Evolutionary conservation across 176 grass and related monocot species (phyloP).

Genomic region (Thinopyrum elongatum): DNA sequence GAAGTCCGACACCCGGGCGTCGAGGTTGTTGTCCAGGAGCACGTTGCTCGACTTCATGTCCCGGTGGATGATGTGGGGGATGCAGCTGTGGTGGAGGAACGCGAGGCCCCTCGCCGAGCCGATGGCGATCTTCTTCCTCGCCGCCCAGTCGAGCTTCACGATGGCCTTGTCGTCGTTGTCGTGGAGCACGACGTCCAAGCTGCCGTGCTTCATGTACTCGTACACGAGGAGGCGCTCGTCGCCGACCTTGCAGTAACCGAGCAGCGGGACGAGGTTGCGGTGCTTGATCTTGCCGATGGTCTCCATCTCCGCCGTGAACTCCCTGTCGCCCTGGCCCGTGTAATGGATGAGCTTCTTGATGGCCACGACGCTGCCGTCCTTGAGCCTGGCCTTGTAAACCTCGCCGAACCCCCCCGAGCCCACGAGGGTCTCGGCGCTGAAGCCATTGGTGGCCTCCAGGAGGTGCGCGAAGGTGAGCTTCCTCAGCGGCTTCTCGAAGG

Average conservation of each 20-base stretch:
- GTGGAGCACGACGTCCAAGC: constrained; percentile 78
- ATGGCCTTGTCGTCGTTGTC: constrained; percentile 42
- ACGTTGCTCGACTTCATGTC: constrained; percentile 99
- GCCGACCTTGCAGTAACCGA: constrained; percentile 94
- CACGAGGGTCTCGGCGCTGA: constrained; percentile 74
- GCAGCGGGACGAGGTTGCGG: constrained; percentile 83
- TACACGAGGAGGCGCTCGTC: constrained; percentile 93
- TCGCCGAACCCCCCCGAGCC: constrained; percentile 93
- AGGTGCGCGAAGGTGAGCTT: constrained; percentile 95
- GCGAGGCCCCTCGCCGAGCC: constrained; percentile 86
- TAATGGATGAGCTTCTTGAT: constrained; percentile 98
- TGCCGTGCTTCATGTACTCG: constrained; percentile 96
- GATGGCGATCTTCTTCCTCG: constrained; percentile 80
- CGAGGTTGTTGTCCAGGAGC: constrained; percentile 72
- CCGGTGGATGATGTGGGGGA: constrained; percentile 94
- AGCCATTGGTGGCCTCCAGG: constrained; percentile 93
- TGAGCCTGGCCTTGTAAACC: constrained; percentile 94
- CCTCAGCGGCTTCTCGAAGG: constrained; percentile 87
- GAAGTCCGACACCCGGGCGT: constrained; percentile 86
- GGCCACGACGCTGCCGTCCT: constrained; percentile 74
- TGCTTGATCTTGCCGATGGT: constrained; percentile 99
- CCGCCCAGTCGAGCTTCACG: constrained; percentile 70
- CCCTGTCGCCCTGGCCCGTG: constrained; percentile 85
- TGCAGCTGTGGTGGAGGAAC: constrained; percentile 97
- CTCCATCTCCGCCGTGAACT: constrained; percentile 98